Evolutionary conservation across 352 stramenopile species (phyloP).

Genomic region (Phytophthora syringae): DNA sequence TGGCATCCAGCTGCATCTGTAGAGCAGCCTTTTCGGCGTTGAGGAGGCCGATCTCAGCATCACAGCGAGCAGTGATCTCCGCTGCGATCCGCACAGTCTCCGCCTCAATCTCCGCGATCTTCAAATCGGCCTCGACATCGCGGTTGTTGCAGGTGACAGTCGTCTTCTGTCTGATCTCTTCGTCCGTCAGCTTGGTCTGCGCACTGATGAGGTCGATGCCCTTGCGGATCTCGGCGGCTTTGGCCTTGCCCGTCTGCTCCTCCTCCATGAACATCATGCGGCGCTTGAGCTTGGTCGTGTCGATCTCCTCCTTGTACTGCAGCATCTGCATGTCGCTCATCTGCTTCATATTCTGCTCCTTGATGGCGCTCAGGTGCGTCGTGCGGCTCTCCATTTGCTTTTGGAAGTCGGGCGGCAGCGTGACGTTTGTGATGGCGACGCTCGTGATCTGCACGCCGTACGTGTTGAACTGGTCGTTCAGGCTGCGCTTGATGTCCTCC

Average conservation of each 20-base stretch:
- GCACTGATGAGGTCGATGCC: constrained; percentile 54
- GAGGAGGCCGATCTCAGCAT: constrained; percentile 49
- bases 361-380: constrained; percentile 68
- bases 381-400: constrained; percentile 77
- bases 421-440: constrained; percentile 82
- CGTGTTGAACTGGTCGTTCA: constrained; percentile 81
- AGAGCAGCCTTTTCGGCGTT: constrained; percentile 44
- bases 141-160: constrained; percentile 52
- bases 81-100: constrained; percentile 51
- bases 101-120: constrained; percentile 53
- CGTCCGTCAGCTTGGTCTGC: constrained; percentile 46
- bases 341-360: constrained; percentile 84
- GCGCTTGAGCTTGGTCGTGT: constrained; percentile 63
- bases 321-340: constrained; percentile 81
- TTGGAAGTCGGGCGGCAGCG: constrained; percentile 60
- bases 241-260: constrained; percentile 59
- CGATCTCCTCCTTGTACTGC: constrained; percentile 60
- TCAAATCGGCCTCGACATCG: constrained; percentile 41
- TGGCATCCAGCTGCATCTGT: constrained; percentile 45
- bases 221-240: constrained; percentile 60
- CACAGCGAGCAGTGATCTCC: constrained; percentile 46
- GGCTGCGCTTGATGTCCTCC: constrained; percentile 70
- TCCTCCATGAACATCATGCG: constrained; percentile 70
- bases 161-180: constrained; percentile 50
- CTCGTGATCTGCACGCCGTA: constrained; percentile 80